Evolutionary conservation across 805 yeast species (phyloP).

Genomic region (Wickerhamomyces tratensis): DNA sequence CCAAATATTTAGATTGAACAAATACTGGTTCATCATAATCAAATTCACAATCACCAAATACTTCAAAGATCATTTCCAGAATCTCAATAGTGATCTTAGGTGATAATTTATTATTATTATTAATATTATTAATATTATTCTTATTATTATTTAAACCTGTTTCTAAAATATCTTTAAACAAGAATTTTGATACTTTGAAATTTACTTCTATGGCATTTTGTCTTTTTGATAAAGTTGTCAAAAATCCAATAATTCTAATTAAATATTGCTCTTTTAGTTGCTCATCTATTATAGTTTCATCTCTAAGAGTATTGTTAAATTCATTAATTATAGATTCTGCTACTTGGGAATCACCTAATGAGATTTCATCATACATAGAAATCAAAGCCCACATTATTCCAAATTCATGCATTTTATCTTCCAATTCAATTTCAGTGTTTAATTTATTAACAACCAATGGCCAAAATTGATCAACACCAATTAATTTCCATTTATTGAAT

Average conservation of each 20-base stretch:
- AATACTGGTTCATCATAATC: slow-evolving; percentile 64
- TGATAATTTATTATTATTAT: slow-evolving; percentile 8
- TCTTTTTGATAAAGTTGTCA: slow-evolving; percentile 38
- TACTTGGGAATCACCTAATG: slow-evolving; percentile 17
- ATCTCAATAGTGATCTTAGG: slow-evolving; percentile 44
- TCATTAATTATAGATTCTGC: slow-evolving; percentile 13
- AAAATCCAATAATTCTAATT: slow-evolving; percentile 39
- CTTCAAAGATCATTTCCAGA: slow-evolving; percentile 60
- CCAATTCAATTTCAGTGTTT: slow-evolving; percentile 14
- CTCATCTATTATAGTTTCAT: slow-evolving; percentile 1
- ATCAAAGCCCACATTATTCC: slow-evolving; percentile 36
- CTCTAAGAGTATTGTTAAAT: slow-evolving; percentile 7
- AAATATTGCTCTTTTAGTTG: slow-evolving; percentile 27
- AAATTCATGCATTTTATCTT: slow-evolving; percentile 24
- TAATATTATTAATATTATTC: too few species aligned
- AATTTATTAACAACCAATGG: slow-evolving; percentile 8
- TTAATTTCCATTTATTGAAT: slow-evolving; percentile 7
- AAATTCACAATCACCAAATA: slow-evolving; percentile 65
- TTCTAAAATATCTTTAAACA: slow-evolving; percentile 22
- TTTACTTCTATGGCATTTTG: slow-evolving; percentile 37
- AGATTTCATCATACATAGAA: slow-evolving; percentile 17
- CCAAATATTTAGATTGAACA: slow-evolving; percentile 39
- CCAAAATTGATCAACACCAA: slow-evolving; percentile 3
- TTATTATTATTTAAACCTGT: neutral
- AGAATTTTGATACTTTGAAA: slow-evolving; percentile 32